Evolutionary conservation across 805 yeast species (phyloP), one percentile per base, ranked within the genome.

Genomic region (Sugiyamaella boreocaroliniensis): DNA sequence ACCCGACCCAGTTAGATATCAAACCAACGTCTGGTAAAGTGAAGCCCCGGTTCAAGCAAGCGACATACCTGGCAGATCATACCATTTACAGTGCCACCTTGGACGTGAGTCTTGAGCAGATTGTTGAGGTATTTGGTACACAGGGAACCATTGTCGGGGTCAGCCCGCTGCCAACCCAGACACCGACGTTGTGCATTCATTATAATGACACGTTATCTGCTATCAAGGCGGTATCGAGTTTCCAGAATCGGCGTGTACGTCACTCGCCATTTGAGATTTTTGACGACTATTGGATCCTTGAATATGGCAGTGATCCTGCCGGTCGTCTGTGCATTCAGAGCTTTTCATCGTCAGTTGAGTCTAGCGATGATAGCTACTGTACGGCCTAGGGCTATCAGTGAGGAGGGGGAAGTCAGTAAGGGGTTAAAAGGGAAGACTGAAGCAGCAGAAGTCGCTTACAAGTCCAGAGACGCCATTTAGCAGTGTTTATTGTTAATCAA

Each of bases 131-230:
- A 20, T 61, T 61, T 48, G 20, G 37, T 2, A 47, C 40, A 4
- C 46, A 42, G 18, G 64, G 64, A 11, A 18, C 15, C 6, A 45
- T 61, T 10, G 49, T 58, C 1, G 40, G 56, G 8, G 49, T 61
- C 9, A 22, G 19, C n/a, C 64, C 64, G 1, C 37, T 55, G 43
- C 34, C 52, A 14, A 7, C 54, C n/a, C 40, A 40, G 2, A 10
- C n/a, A 6, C 47, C 51, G n/a, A 34, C 59, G 14, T 52, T 58
- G 29, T 43, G 49, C 3, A 52, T 61, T 19, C 57, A 59, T 40
- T 61, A 49, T 49, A 46, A 57, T 8, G 61, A 61, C 43, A 59
- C 57, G 10, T n/a, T 47, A 6, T 44, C 55, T 20, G 64, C 64
- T 3, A 60, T 61, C 11, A 14, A 29, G n/a, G 61, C 61, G 20